Conservation (phyloP, 2,329 filamentous ascomycete genomes). For the Colletotrichum tamarilloi region DNA sequence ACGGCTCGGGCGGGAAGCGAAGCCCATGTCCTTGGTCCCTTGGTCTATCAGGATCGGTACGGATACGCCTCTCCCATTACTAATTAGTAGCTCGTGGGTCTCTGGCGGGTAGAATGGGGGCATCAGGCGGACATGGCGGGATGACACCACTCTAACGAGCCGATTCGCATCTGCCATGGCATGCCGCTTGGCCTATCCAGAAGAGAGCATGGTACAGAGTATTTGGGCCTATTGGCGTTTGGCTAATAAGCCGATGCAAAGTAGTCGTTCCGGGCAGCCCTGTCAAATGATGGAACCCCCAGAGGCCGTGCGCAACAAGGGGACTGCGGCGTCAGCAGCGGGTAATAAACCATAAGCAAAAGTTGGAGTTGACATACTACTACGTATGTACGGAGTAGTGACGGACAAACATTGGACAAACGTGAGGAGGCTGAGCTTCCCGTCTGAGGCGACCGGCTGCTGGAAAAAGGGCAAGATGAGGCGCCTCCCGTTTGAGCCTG, state of each 20-base stretch:
- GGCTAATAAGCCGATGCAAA: slow-evolving; percentile 3
- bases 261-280: slow-evolving; percentile 14
- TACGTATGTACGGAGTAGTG: too few species aligned
- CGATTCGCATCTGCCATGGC: not conserved
- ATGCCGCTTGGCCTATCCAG: not conserved
- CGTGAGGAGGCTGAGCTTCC: not conserved
- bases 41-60: too few species aligned
- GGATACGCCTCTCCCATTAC: not conserved
- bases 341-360: not conserved
- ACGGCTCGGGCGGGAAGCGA: not conserved
- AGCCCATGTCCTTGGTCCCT: not conserved
- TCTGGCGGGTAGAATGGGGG: not conserved
- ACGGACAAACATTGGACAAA: not conserved
- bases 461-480: not conserved
- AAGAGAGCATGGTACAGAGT: not conserved
- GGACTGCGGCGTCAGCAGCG: slow-evolving; percentile 12
- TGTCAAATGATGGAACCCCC: not conserved
- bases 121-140: not conserved
- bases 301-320: slow-evolving; percentile 11
- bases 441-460: not conserved
- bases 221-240: not conserved
- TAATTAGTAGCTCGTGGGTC: not conserved
- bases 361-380: too few species aligned
- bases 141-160: not conserved
- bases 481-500: slow-evolving; percentile 2